These are phyloP conservation scores for Epichloe glyceriae DNA, from an alignment of 2,329 filamentous ascomycete genomes.

Conservation along the genomic window DNA sequence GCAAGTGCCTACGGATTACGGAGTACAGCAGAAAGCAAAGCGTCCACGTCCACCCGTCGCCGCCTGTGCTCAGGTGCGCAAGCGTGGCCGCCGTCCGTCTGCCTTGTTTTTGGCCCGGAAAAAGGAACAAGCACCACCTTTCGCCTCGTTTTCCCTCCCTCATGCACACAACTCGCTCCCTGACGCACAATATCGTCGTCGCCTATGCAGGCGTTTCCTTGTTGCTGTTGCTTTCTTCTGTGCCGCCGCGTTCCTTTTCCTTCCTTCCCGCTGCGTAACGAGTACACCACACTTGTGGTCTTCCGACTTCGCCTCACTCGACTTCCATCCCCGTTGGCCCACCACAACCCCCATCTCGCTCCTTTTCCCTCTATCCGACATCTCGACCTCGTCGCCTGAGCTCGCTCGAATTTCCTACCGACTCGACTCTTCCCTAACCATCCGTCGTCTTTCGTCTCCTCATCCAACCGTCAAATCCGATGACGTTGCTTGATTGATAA, in stretches of 20 bases:
- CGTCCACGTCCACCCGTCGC: not conserved
- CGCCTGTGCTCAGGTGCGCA: not conserved
- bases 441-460: not conserved
- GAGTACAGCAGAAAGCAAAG: no score
- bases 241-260: not conserved
- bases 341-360: not conserved
- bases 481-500: not conserved
- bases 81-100: no score
- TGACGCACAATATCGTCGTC: not conserved
- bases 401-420: not conserved
- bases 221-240: not conserved
- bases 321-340: not conserved
- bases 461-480: not conserved
- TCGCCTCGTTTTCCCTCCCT: not conserved
- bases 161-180: not conserved
- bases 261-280: not conserved
- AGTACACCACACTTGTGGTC: not conserved
- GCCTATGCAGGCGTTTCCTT: not conserved
- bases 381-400: not conserved
- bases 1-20: no score
- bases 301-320: not conserved
- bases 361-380: not conserved
- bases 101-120: not conserved
- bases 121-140: slow-evolving; percentile 3
- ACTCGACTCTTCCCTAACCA: not conserved